Evolutionary conservation across 176 grass and related monocot species (phyloP), one percentile per base, ranked within the genome.

Genomic region (Coix lacrymajobi): DNA sequence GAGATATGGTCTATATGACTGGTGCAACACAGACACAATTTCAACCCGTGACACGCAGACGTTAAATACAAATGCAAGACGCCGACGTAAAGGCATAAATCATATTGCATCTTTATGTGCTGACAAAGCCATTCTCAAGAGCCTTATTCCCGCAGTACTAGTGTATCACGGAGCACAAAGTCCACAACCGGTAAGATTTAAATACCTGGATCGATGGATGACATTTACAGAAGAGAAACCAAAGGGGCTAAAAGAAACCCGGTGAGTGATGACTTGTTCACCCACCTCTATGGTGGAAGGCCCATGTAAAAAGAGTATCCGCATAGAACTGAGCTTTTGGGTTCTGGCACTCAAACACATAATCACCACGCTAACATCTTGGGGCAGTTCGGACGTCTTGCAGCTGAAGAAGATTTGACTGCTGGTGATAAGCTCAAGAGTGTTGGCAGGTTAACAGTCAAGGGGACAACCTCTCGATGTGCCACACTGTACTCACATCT

Each of bases 381-480:
- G 60, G 25, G 31, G 3, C 56, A 64, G 24, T 37, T 56, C 26
- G 12, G 69, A 75, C 26, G 8, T 37, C 71, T 89, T 84, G 54
- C 41, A 66, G 77, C 85, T 85, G 51, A 39, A 93, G 45, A 80
- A 75, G 30, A 85, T 73, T 81, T 46, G n/a, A 78, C 6, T 69
- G 22, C 31, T 30, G 19, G 8, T 51, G 69, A 54, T 81, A 78
- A 87, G 77, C 77, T 76, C 31, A 71, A 86, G 75, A 83, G 54
- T 69, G 73, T 66, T 86, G 70, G 11, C 79, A 81, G 75, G 11
- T 73, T 79, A 82, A 60, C 29, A 66, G 68, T 86, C 84, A 90
- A 79, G 93, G 93, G 29, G 87, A 79, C 83, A 96, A 90, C 89
- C 96, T 96, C 76, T 90, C 87, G 36, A 92, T 90, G 60, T 85